These are phyloP conservation scores for Epichloe festucae DNA, from an alignment of 2,329 filamentous ascomycete species.

Conservation along the genomic window DNA sequence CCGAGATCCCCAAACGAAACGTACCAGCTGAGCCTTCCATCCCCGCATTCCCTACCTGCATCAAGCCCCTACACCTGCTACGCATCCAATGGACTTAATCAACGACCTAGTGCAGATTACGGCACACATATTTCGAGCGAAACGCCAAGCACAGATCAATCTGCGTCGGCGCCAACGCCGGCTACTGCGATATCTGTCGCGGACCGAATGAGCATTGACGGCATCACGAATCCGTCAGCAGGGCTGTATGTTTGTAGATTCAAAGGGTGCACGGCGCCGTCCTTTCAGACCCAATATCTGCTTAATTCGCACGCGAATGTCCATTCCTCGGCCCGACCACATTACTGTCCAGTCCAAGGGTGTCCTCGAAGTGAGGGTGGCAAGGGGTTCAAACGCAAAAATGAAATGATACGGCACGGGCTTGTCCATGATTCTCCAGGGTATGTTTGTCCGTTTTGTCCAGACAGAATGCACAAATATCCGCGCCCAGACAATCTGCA, in stretches of 20 bases:
- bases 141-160: constrained; percentile 32
- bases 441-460: constrained; percentile 93
- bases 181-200: constrained; percentile 26
- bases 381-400: constrained; percentile 59
- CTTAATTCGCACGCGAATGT: constrained; percentile 70
- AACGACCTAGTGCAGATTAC: constrained; percentile 29
- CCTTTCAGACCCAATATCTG: constrained; percentile 67
- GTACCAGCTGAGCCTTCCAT: constrained; percentile 32
- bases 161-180: constrained; percentile 28
- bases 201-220: constrained; percentile 47
- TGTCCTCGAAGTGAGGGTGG: constrained; percentile 52
- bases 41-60: constrained; percentile 29
- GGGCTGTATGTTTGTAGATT: constrained; percentile 46
- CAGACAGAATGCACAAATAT: constrained; percentile 86
- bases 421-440: constrained; percentile 89
- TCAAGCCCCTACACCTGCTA: constrained; percentile 27
- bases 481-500: constrained; percentile 92
- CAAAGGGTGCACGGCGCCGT: constrained; percentile 52
- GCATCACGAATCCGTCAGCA: constrained; percentile 37
- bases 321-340: constrained; percentile 50
- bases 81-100: constrained; percentile 17
- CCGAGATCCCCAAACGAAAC: constrained; percentile 37
- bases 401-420: constrained; percentile 64
- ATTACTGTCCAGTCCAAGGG: constrained; percentile 50
- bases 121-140: constrained; percentile 31